A percentile compares a stretch with the other conserved stretches of the same genome.
Evolutionary conservation across 257 asterid species (phyloP).

Genomic region (Fraxinus americana): DNA sequence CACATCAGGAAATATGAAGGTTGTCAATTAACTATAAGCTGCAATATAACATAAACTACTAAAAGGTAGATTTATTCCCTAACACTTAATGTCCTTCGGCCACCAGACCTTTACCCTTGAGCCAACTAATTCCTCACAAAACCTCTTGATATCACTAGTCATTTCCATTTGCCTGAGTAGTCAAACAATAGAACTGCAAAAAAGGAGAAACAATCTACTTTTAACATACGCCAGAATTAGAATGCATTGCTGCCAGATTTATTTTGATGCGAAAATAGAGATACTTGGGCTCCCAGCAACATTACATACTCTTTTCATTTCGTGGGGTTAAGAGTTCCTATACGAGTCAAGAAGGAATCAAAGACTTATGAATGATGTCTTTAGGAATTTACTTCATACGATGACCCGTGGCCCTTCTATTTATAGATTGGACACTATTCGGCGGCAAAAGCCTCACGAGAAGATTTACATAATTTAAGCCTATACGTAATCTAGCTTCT

Average conservation of each 20-base stretch:
- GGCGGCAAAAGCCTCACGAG: too few species aligned
- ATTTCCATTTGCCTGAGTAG: conserved; percentile 31
- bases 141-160: conserved; percentile 25
- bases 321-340: too few species aligned
- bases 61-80: not conserved
- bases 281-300: not conserved
- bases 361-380: too few species aligned
- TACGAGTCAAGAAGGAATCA: too few species aligned
- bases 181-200: not conserved
- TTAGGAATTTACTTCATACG: too few species aligned
- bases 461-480: too few species aligned
- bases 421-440: too few species aligned
- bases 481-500: too few species aligned
- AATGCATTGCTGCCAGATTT: not conserved
- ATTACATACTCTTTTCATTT: not conserved
- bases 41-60: not conserved
- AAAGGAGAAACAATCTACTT: not conserved
- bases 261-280: not conserved
- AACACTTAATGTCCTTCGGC: conserved; percentile 51
- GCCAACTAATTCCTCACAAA: conserved; percentile 50
- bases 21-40: not conserved
- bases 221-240: not conserved
- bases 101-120: conserved; percentile 54
- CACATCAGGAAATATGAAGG: not conserved
- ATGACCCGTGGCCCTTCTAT: too few species aligned